Evolutionary conservation across 768 basidiomycete genomes (phyloP).

Genomic region (Gelatoporia subvermispora): DNA sequence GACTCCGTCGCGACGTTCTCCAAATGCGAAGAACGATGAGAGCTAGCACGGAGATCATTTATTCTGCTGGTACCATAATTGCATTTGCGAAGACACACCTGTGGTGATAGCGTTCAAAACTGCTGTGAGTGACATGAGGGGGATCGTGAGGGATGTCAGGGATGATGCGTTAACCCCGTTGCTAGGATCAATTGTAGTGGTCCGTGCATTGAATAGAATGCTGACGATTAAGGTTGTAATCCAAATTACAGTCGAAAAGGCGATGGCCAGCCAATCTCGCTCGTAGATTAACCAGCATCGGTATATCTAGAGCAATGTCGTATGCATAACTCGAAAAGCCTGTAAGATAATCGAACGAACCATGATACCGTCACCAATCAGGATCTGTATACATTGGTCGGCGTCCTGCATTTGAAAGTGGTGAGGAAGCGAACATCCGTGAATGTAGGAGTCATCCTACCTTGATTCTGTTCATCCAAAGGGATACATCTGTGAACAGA

Average conservation of each 20-base stretch:
- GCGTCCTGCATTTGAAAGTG: constrained; percentile 2
- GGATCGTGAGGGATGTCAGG: constrained; percentile 3
- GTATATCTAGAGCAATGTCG: too few species aligned
- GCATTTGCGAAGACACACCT: background rate
- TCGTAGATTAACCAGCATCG: too few species aligned
- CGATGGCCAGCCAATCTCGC: too few species aligned
- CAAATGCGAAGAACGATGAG: background rate
- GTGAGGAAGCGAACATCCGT: background rate
- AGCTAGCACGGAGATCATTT: background rate
- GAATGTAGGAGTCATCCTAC: too few species aligned
- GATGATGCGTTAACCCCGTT: background rate
- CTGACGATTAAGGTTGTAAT: too few species aligned
- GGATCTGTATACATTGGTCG: background rate
- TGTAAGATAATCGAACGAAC: too few species aligned
- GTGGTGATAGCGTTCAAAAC: constrained; percentile 2
- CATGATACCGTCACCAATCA: background rate
- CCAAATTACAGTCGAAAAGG: too few species aligned
- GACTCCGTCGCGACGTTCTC: too few species aligned
- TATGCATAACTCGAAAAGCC: too few species aligned
- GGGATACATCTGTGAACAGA: too few species aligned
- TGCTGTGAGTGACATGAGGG: background rate
- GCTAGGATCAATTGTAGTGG: background rate
- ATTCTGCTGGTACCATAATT: background rate
- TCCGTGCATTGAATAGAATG: background rate
- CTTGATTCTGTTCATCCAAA: too few species aligned